A percentile compares a stretch with the other conserved stretches of the same genome.
These are phyloP conservation scores for Cladosporium sp. DNA, from an alignment of 2,329 filamentous ascomycete species.

Conservation along the genomic window DNA sequence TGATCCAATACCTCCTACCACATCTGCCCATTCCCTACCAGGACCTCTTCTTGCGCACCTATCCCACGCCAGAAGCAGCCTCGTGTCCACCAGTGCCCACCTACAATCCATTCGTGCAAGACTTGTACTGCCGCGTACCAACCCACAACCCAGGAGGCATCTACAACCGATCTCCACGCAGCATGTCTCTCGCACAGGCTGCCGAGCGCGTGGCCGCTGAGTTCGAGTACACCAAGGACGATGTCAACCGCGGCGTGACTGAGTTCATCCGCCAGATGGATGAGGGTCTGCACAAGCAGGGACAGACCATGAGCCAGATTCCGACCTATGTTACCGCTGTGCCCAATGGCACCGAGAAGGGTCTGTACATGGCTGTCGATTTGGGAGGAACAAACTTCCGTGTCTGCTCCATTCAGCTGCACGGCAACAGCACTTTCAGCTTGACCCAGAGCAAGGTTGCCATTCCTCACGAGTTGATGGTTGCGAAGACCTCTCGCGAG, in stretches of 20 bases:
- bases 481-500: slow-evolving; percentile 78
- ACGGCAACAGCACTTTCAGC: slow-evolving; percentile 93
- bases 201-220: slow-evolving; percentile 77
- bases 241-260: slow-evolving; percentile 76
- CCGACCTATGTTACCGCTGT: slow-evolving; percentile 95
- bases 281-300: slow-evolving; percentile 76
- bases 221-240: slow-evolving; percentile 79
- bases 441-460: slow-evolving; percentile 90
- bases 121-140: slow-evolving; percentile 37
- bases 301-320: slow-evolving; percentile 87
- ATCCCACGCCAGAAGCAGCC: slow-evolving; percentile 25
- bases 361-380: slow-evolving; percentile 93
- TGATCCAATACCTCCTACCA: slow-evolving; percentile 29
- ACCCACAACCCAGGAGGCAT: slow-evolving; percentile 30
- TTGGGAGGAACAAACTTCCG: slow-evolving; percentile 98
- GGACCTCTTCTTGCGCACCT: slow-evolving; percentile 24
- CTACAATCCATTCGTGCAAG: slow-evolving; percentile 38
- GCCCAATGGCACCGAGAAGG: slow-evolving; percentile 97
- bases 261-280: slow-evolving; percentile 90
- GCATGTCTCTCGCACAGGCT: slow-evolving; percentile 62
- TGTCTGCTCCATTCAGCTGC: slow-evolving; percentile 90
- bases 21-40: slow-evolving; percentile 23
- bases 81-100: slow-evolving; percentile 31
- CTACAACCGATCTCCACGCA: slow-evolving; percentile 39
- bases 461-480: slow-evolving; percentile 88